Evolutionary conservation across 73 alveolate genomes (phyloP), one percentile per base, ranked within the genome.

Genomic region (Tetrahymena borealis): DNA sequence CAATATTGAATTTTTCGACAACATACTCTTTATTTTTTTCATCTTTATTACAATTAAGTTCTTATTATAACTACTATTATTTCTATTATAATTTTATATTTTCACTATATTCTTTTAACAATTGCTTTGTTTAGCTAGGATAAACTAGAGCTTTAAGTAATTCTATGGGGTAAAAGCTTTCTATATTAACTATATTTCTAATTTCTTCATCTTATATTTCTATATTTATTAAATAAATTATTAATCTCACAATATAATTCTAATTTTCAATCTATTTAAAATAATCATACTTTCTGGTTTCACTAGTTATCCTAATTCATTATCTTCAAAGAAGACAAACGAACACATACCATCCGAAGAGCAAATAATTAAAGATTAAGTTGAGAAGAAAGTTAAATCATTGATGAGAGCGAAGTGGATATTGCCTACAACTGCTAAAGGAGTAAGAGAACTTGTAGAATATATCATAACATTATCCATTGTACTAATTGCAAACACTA

Each of bases 371-470:
- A 78, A 38, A 32, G 18, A 78, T 36, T 20, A 78, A 12, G 20
- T 93, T 28, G 93, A 90, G 78, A 94, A 91, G 98, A 98, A 98
- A 78, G 98, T 92, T 40, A 97, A 90, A 94, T 98, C 99, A 24
- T 98, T 98, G 31, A 98, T 97, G 7, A 98, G 94, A 39, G 98
- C 99, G 93, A 94, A 98, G 92, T 98, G 99, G n/a, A 97, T 95
- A 94, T 97, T 98, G 15, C 98, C 98, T 78, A 98, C 92, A 32
- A 98, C 96, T 90, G 98, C 97, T 39, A 96, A 40, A 31, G 99
- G 99, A 37, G 93, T 94, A n/a, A 94, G 94, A 32, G 99, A 95
- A 78, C 96, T 98, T 4, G 99, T 98, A 16, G 99, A 96, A 94
- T 98, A 98, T 11, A 98, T 96, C 40, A 97, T 78, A 15, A 98